Conservation (phyloP, 129 eudicot genomes). For the Chrysanthemum lavandulifolium region DNA sequence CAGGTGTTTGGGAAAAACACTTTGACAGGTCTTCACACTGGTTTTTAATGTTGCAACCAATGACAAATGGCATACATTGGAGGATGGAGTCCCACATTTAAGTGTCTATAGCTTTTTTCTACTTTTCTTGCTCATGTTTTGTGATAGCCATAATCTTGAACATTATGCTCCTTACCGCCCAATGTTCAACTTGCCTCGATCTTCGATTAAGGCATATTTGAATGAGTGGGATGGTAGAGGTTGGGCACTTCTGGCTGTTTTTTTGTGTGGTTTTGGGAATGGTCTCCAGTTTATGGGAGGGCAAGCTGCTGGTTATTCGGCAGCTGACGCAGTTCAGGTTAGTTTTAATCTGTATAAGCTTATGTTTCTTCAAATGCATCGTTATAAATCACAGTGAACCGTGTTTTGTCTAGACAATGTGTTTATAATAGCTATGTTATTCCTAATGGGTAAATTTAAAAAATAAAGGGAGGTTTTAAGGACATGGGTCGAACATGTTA, state of each 20-base stretch:
- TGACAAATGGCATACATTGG: constrained; percentile 80
- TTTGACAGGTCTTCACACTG: constrained; percentile 73
- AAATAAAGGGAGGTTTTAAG: no score
- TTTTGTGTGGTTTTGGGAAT: constrained; percentile 83
- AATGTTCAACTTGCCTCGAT: constrained; percentile 52
- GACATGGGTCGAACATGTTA: no score
- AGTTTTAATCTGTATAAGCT: background rate
- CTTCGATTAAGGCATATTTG: constrained; percentile 64
- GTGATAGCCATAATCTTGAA: constrained; percentile 64
- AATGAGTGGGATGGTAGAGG: constrained; percentile 84
- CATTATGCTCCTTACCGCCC: constrained; percentile 66
- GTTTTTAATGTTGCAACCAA: constrained; percentile 93
- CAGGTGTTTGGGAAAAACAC: constrained; percentile 85
- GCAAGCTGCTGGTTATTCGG: constrained; percentile 95
- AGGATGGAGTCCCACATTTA: constrained; percentile 67
- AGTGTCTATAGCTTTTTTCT: constrained; percentile 87
- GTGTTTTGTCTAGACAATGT: no score
- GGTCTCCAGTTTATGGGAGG: constrained; percentile 97
- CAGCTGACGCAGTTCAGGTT: constrained; percentile 95
- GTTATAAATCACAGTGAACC: background rate
- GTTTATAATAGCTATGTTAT: no score
- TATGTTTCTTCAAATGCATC: constrained; percentile 10
- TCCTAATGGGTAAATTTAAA: no score
- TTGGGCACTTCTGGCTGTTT: constrained; percentile 85
- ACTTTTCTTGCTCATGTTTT: constrained; percentile 79